phyloP scores from a whole-genome alignment of 2,329 filamentous ascomycete species.

The Ascochyta pisi region DNA sequence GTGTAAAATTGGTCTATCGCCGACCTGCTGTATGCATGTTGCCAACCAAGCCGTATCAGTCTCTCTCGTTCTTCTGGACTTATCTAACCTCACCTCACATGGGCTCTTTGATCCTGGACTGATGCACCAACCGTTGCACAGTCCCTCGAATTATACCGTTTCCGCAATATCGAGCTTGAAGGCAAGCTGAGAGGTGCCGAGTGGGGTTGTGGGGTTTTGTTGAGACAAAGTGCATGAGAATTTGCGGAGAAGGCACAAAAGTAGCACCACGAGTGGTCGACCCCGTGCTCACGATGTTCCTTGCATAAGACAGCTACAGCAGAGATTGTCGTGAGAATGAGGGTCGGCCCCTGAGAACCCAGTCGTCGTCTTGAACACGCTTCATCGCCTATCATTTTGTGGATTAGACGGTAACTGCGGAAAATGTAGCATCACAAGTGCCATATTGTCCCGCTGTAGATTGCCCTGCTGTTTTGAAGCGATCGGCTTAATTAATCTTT shows the following conservation, averaged over 20 bases:
- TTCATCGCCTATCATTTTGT: neutral
- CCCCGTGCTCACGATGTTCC: neutral
- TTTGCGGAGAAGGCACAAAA: conserved; percentile 19
- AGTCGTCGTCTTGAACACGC: neutral
- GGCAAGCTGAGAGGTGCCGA: conserved; percentile 6
- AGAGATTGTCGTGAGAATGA: too few species aligned
- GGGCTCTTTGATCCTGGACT: conserved; percentile 3
- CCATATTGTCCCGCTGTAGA: too few species aligned
- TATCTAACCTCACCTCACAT: conserved; percentile 2
- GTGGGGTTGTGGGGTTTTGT: conserved; percentile 23
- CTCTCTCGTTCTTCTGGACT: conserved; percentile 9
- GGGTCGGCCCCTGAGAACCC: too few species aligned
- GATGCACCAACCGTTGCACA: neutral
- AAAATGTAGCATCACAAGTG: neutral
- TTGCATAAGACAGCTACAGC: neutral
- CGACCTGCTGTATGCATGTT: neutral
- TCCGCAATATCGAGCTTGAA: conserved; percentile 8
- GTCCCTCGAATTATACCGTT: neutral
- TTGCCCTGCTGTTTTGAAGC: too few species aligned
- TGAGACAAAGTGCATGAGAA: conserved; percentile 26
- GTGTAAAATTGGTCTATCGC: neutral
- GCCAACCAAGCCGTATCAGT: neutral
- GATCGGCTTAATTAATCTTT: too few species aligned
- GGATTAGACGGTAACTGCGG: neutral
- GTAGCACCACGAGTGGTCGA: neutral